phyloP scores from a whole-genome alignment of 2,329 filamentous ascomycete genomes.

The Corinectria fuckeliana region DNA sequence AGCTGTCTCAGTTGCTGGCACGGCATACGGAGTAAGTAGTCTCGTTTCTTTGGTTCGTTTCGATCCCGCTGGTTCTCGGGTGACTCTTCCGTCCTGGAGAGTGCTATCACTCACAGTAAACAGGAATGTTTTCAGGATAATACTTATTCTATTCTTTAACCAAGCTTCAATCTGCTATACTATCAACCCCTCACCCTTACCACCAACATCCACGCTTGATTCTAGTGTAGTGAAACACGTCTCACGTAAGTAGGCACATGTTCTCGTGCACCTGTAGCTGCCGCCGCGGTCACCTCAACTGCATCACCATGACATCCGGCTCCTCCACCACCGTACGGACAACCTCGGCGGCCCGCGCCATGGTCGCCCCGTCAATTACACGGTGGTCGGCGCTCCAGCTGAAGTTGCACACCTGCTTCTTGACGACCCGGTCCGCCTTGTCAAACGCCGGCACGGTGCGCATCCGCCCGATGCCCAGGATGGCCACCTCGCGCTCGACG shows the following conservation, averaged over 20 bases:
- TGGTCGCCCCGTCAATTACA: conserved; percentile 92
- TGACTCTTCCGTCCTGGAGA: too few species aligned
- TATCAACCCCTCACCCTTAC: too few species aligned
- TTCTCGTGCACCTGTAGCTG: conserved; percentile 30
- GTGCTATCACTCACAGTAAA: too few species aligned
- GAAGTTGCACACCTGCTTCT: conserved; percentile 83
- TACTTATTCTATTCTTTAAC: too few species aligned
- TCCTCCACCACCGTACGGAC: conserved; percentile 82
- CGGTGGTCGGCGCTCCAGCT: conserved; percentile 97
- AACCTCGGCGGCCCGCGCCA: conserved; percentile 86
- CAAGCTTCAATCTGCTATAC: too few species aligned
- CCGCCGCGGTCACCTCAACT: conserved; percentile 66
- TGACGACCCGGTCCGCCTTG: conserved; percentile 65
- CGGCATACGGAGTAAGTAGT: neutral
- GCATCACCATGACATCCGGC: conserved; percentile 85
- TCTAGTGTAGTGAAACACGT: too few species aligned
- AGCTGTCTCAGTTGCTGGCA: neutral
- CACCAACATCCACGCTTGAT: too few species aligned
- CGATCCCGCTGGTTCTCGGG: neutral
- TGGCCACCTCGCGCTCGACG: conserved; percentile 88
- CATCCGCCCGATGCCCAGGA: conserved; percentile 85
- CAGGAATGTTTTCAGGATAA: too few species aligned
- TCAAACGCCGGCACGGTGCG: conserved; percentile 82
- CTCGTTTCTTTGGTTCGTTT: neutral
- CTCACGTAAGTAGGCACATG: conserved; percentile 22